These are phyloP conservation scores for Suillus lakei DNA, from an alignment of 768 basidiomycete genomes.

Conservation along the genomic window DNA sequence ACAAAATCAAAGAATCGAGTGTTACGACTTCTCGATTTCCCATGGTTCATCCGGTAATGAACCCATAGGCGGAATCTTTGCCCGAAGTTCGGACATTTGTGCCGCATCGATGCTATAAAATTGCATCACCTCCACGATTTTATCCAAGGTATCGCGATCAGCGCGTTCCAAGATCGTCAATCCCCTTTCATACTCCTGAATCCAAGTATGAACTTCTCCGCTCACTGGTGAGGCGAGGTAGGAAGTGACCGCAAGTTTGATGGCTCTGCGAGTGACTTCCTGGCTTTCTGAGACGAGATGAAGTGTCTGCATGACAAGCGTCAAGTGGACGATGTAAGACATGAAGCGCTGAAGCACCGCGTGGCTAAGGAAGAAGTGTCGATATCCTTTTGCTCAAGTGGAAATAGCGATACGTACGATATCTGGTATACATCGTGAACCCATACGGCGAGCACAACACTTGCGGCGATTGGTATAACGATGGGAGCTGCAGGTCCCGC, in stretches of 20 bases:
- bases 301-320: slow-evolving; percentile 26
- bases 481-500: slow-evolving; percentile 3
- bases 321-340: slow-evolving; percentile 31
- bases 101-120: neutral
- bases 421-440: slow-evolving; percentile 5
- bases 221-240: neutral
- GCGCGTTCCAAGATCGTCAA: neutral
- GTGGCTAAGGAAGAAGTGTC: slow-evolving; percentile 1
- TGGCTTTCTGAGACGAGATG: slow-evolving; percentile 11
- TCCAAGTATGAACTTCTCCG: neutral
- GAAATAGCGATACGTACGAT: neutral
- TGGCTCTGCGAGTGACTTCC: neutral
- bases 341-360: slow-evolving; percentile 22
- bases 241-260: neutral
- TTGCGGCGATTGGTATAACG: neutral
- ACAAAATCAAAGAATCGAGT: neutral
- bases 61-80: neutral
- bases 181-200: neutral
- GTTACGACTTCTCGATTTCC: neutral
- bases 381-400: neutral
- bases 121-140: neutral
- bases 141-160: neutral
- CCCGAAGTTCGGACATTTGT: neutral
- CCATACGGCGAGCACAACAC: neutral
- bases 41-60: neutral